Conservation (phyloP, 108 stramenopile species). For the Cyclotella atomus region DNA sequence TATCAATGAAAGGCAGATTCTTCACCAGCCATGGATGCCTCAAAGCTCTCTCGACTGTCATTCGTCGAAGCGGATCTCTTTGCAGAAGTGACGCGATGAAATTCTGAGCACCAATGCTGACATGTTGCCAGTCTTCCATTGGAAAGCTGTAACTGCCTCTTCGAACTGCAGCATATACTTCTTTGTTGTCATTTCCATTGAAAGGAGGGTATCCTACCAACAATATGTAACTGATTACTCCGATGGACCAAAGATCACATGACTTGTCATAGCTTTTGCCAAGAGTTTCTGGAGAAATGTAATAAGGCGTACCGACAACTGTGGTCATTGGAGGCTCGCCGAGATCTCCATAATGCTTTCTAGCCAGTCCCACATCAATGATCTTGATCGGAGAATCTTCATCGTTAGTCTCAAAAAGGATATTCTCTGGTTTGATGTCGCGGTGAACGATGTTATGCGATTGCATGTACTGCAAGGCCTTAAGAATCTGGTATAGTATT, state of each 20-base stretch:
- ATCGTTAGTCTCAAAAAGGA: constrained; percentile 47
- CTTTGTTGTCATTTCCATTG: constrained; percentile 63
- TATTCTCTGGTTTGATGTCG: constrained; percentile 49
- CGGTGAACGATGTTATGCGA: constrained; percentile 68
- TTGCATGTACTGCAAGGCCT: constrained; percentile 78
- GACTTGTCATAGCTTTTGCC: constrained; percentile 50
- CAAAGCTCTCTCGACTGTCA: constrained; percentile 43
- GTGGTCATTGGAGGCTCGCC: constrained; percentile 49
- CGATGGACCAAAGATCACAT: constrained; percentile 82
- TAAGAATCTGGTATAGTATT: constrained; percentile 59
- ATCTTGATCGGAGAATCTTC: constrained; percentile 79
- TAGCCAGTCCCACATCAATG: constrained; percentile 92
- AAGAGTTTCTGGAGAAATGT: constrained; percentile 85
- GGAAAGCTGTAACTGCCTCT: constrained; percentile 41
- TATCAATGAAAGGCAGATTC: neutral
- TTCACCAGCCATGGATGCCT: constrained; percentile 44
- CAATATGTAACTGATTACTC: constrained; percentile 79
- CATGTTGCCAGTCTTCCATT: constrained; percentile 41
- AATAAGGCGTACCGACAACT: constrained; percentile 86
- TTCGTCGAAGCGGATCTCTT: constrained; percentile 39
- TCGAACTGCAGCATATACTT: constrained; percentile 51
- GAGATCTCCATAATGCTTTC: constrained; percentile 25
- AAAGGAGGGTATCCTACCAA: constrained; percentile 69
- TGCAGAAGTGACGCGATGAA: constrained; percentile 45
- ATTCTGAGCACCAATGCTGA: constrained; percentile 38